Conservation (phyloP, 371 early-diverging fungal species). For the Mucor sp. region DNA sequence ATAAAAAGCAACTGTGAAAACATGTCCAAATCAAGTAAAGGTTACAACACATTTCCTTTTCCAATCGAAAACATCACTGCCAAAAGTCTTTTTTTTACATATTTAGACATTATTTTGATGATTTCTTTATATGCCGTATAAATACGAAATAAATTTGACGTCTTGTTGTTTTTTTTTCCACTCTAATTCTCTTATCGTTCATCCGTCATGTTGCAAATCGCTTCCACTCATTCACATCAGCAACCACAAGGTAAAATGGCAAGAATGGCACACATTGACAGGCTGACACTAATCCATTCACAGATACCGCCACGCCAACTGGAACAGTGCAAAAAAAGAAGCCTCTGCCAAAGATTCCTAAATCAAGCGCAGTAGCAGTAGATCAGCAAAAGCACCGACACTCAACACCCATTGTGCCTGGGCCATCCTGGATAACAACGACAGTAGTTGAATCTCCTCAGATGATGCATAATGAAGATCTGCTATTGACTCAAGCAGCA, state of each 20-base stretch:
- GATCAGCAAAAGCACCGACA: not conserved
- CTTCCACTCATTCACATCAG: not conserved
- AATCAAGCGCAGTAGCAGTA: no score
- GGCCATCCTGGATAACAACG: not conserved
- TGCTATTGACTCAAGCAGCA: not conserved
- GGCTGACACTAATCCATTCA: not conserved
- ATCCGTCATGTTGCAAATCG: not conserved
- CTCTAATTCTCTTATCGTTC: not conserved
- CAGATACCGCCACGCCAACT: not conserved
- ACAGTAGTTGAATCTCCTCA: not conserved
- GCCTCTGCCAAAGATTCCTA: conserved; percentile 14
- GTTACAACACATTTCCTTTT: not conserved
- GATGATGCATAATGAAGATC: not conserved
- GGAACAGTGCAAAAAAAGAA: conserved; percentile 11
- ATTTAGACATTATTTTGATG: conserved; percentile 14
- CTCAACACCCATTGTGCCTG: not conserved
- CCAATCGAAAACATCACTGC: conserved; percentile 5
- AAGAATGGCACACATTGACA: not conserved
- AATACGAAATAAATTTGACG: not conserved
- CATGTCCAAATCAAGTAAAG: not conserved
- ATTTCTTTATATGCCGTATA: not conserved
- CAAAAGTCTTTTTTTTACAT: conserved; percentile 1
- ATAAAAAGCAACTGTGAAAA: not conserved
- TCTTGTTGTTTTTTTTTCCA: not conserved
- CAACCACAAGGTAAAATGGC: not conserved